Evolutionary conservation across 345 rosid species (phyloP).

Genomic region (Salix caprea): DNA sequence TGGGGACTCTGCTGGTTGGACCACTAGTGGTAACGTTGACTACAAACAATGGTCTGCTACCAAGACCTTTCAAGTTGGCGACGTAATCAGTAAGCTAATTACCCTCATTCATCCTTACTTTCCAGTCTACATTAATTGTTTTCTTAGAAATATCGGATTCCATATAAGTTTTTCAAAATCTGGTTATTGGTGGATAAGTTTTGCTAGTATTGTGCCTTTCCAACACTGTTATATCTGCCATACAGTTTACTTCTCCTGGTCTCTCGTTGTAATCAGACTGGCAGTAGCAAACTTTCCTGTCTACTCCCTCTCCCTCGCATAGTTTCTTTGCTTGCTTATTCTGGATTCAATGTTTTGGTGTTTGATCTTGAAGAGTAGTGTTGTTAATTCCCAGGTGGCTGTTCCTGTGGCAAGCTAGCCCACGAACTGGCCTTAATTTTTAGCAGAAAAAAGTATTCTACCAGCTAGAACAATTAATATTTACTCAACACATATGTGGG

Average conservation of each 20-base stretch:
- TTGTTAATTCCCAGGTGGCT: not conserved
- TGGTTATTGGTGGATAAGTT: not conserved
- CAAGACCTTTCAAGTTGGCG: conserved; percentile 73
- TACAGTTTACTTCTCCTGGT: not conserved
- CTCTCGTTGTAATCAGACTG: not conserved
- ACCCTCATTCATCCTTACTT: not conserved
- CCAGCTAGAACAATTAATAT: not conserved
- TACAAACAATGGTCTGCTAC: conserved; percentile 82
- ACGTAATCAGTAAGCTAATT: conserved; percentile 50
- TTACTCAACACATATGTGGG: not conserved
- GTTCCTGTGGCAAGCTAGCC: not conserved
- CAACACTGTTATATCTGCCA: not conserved
- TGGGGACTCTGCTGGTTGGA: conserved; percentile 91
- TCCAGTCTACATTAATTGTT: not conserved
- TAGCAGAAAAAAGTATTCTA: not conserved
- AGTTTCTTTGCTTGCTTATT: not conserved
- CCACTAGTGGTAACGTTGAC: conserved; percentile 73
- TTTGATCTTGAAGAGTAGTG: not conserved
- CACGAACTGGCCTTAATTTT: not conserved
- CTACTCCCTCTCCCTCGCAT: not conserved
- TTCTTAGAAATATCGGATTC: not conserved
- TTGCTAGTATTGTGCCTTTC: not conserved
- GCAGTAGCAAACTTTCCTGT: not conserved
- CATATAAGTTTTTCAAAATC: not conserved
- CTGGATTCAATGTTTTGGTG: not conserved